A percentile compares a stretch with the other conserved stretches of the same genome.
phyloP scores from a whole-genome alignment of 495 filamentous ascomycete genomes.

The Neurospora sp. region DNA sequence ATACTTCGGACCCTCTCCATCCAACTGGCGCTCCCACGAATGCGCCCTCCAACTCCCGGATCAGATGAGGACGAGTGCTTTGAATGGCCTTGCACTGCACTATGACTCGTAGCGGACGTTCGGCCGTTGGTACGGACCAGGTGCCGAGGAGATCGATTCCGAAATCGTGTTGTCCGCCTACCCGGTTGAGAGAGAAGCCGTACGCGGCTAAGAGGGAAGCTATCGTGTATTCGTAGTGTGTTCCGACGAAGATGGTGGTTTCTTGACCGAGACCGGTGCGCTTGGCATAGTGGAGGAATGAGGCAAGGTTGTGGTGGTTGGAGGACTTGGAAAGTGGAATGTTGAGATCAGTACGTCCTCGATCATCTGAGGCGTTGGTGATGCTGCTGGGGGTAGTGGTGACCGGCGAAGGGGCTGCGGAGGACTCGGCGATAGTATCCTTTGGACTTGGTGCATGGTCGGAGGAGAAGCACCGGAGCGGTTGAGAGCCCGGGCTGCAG shows the following conservation, averaged over 20 bases:
- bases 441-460: background rate
- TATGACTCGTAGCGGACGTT: slow-evolving; percentile 49
- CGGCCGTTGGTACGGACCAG: slow-evolving; percentile 46
- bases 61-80: slow-evolving; percentile 49
- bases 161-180: slow-evolving; percentile 63
- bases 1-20: slow-evolving; percentile 48
- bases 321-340: slow-evolving; percentile 29
- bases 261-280: slow-evolving; percentile 39
- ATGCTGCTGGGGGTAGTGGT: background rate
- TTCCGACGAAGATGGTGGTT: slow-evolving; percentile 52
- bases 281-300: slow-evolving; percentile 63
- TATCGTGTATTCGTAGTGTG: slow-evolving; percentile 64
- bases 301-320: slow-evolving; percentile 55
- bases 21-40: slow-evolving; percentile 58
- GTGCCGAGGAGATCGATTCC: slow-evolving; percentile 80
- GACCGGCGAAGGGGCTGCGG: background rate
- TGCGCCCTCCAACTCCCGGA: slow-evolving; percentile 81
- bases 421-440: background rate
- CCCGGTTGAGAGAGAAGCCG: slow-evolving; percentile 57
- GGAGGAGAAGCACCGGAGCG: background rate
- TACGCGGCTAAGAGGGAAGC: slow-evolving; percentile 48
- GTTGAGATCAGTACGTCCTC: background rate
- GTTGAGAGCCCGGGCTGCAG: background rate
- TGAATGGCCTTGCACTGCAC: slow-evolving; percentile 72
- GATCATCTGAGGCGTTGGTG: background rate